Evolutionary conservation across 2,329 filamentous ascomycete genomes (phyloP).

Genomic region (Fusarium clavum): DNA sequence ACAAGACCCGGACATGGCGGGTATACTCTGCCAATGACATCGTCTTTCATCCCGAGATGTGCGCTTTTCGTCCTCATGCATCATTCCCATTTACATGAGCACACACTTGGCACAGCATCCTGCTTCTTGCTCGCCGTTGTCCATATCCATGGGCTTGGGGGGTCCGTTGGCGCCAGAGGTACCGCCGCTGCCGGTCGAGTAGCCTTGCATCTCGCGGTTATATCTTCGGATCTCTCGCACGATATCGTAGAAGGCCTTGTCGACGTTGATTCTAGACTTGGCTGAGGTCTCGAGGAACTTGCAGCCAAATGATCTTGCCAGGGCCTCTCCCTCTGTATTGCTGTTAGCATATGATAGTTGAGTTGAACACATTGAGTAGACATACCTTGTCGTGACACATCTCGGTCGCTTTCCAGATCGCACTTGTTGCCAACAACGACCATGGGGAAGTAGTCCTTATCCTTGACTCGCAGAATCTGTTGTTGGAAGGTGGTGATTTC

Average conservation of each 20-base stretch:
- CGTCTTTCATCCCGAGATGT: conserved; percentile 20
- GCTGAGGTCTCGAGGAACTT: conserved; percentile 99
- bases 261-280: conserved; percentile 97
- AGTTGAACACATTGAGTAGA: not conserved
- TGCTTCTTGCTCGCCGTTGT: conserved; percentile 72
- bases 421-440: conserved; percentile 99
- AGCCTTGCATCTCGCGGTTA: conserved; percentile 97
- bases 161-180: conserved; percentile 71
- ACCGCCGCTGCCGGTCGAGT: conserved; percentile 77
- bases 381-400: conserved; percentile 91
- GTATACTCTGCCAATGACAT: conserved; percentile 23
- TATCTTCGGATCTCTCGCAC: conserved; percentile 97
- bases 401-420: conserved; percentile 92
- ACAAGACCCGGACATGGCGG: conserved; percentile 24
- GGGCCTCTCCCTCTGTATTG: conserved; percentile 82
- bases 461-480: conserved; percentile 98
- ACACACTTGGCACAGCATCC: conserved; percentile 90
- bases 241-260: conserved; percentile 98
- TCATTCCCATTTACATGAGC: conserved; percentile 75
- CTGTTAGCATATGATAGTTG: conserved; percentile 31
- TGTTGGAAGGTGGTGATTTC: conserved; percentile 99
- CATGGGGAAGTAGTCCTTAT: conserved; percentile 99
- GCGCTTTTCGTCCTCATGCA: conserved; percentile 26
- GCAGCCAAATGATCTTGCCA: conserved; percentile 91
- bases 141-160: conserved; percentile 81